Evolutionary conservation across 2,329 filamentous ascomycete genomes (phyloP).

Genomic region (Rutstroemia sp.): DNA sequence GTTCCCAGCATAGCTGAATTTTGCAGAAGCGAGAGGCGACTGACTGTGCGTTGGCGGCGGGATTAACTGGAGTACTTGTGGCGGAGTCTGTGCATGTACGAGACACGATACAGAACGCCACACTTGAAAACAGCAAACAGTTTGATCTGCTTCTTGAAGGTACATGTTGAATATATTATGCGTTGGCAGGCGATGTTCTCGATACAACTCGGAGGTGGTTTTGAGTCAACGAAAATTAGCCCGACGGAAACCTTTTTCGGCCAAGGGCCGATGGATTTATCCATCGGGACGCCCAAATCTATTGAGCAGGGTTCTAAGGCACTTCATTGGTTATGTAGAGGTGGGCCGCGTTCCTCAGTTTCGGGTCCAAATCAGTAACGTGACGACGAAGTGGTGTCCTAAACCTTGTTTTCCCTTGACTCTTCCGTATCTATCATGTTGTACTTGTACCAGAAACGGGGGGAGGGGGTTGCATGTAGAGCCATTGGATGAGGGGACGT

Average conservation of each 20-base stretch:
- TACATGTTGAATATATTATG: conserved; percentile 3
- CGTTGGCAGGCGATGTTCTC: neutral
- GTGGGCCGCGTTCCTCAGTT: conserved; percentile 13
- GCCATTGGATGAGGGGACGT: neutral
- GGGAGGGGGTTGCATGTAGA: neutral
- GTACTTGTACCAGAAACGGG: conserved; percentile 1
- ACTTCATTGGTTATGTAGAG: conserved; percentile 20
- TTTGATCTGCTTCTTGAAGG: neutral
- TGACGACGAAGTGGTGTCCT: conserved; percentile 25
- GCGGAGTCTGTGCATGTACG: conserved; percentile 15
- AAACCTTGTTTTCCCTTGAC: conserved; percentile 7
- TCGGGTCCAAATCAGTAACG: conserved; percentile 23
- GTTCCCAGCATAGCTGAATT: conserved; percentile 25
- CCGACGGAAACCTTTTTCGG: conserved; percentile 3
- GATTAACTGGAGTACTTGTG: conserved; percentile 12
- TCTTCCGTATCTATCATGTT: neutral
- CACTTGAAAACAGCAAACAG: neutral
- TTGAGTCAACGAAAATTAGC: neutral
- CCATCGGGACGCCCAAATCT: neutral
- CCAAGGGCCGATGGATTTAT: neutral
- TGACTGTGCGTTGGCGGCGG: conserved; percentile 22
- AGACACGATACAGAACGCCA: conserved; percentile 7
- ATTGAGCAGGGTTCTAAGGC: conserved; percentile 17
- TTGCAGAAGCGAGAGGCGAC: neutral
- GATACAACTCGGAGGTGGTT: neutral